Conservation (phyloP, 2,329 filamentous ascomycete species). For the Fusarium setosum region DNA sequence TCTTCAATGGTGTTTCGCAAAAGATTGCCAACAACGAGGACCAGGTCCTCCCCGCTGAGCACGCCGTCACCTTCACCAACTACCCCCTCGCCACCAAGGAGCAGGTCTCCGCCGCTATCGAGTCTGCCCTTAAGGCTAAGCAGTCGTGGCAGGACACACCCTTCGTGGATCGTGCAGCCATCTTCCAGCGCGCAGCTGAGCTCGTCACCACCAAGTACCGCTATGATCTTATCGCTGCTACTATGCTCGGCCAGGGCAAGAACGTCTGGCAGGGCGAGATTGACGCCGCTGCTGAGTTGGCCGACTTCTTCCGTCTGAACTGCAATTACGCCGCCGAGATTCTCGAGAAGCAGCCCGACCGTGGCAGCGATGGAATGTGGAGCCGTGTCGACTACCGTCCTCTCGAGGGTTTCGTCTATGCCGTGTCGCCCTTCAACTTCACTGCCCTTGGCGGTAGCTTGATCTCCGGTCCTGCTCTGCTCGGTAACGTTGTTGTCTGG, state of each 20-base stretch:
- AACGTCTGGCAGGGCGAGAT: slow-evolving; percentile 99
- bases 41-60: slow-evolving; percentile 50
- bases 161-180: slow-evolving; percentile 89
- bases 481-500: slow-evolving; percentile 97
- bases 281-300: slow-evolving; percentile 90
- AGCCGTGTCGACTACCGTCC: slow-evolving; percentile 87
- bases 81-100: slow-evolving; percentile 47
- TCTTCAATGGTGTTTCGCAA: slow-evolving; percentile 46
- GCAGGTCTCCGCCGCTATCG: slow-evolving; percentile 70
- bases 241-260: slow-evolving; percentile 97
- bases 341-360: slow-evolving; percentile 49
- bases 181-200: slow-evolving; percentile 96
- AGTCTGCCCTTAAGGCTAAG: slow-evolving; percentile 85
- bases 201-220: slow-evolving; percentile 91
- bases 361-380: slow-evolving; percentile 46
- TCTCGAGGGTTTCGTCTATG: slow-evolving; percentile 96
- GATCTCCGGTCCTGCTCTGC: slow-evolving; percentile 81
- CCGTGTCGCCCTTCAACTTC: slow-evolving; percentile 95
- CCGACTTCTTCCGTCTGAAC: slow-evolving; percentile 93
- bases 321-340: slow-evolving; percentile 81
- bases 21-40: slow-evolving; percentile 39
- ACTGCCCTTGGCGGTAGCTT: slow-evolving; percentile 93
- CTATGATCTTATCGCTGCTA: slow-evolving; percentile 95
- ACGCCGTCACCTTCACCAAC: slow-evolving; percentile 49
- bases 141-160: slow-evolving; percentile 84